phyloP scores from a whole-genome alignment of 495 filamentous ascomycete species.

The Tuber indicum region DNA sequence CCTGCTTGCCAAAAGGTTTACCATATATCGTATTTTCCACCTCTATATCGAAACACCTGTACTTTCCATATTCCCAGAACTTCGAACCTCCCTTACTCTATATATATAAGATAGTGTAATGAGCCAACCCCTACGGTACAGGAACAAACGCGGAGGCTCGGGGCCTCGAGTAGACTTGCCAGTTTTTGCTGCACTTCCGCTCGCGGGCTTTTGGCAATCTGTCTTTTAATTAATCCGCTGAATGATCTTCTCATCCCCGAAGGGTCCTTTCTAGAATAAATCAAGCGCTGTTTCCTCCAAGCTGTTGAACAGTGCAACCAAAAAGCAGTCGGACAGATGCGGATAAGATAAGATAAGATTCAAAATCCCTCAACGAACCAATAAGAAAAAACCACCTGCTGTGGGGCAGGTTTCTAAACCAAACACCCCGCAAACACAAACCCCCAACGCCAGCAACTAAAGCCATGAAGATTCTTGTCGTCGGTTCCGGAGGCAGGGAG shows the following conservation, averaged over 20 bases:
- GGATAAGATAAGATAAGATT: constrained; percentile 29
- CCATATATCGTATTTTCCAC: too few relatives aligned
- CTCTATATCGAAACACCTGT: too few relatives aligned
- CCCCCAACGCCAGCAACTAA: constrained; percentile 1
- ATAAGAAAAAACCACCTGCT: neutral
- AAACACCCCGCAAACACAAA: constrained; percentile 2
- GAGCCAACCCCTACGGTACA: too few relatives aligned
- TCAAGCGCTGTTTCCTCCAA: neutral
- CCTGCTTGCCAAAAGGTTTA: too few relatives aligned
- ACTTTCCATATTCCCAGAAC: too few relatives aligned
- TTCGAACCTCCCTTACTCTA: too few relatives aligned
- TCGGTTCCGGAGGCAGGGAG: constrained; percentile 90
- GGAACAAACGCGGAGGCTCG: too few relatives aligned
- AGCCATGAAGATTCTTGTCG: constrained; percentile 59
- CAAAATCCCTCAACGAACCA: neutral
- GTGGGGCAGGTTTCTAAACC: constrained; percentile 10
- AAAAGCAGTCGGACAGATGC: neutral
- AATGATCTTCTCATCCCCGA: neutral
- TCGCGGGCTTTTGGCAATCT: neutral
- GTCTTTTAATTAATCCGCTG: neutral
- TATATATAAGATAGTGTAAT: too few relatives aligned
- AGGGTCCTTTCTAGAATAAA: neutral
- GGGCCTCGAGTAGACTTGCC: too few relatives aligned
- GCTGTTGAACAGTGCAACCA: neutral
- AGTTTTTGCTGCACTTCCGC: neutral